Conservation (phyloP, 345 rosid genomes). For the Linum tenue region DNA sequence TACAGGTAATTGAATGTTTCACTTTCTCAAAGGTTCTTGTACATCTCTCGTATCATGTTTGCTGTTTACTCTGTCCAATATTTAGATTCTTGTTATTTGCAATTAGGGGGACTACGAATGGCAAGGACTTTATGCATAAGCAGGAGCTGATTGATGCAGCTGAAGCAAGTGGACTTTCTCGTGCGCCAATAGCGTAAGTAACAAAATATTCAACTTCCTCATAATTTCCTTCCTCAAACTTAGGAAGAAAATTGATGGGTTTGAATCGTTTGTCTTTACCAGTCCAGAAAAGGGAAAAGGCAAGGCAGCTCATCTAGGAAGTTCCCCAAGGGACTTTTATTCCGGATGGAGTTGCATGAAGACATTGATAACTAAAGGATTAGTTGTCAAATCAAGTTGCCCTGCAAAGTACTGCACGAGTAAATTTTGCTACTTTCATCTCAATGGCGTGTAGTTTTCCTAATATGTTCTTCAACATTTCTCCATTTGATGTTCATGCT, state of each 20-base stretch:
- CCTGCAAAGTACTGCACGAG: slow-evolving; percentile 67
- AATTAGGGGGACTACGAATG: slow-evolving; percentile 49
- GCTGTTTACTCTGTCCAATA: slow-evolving; percentile 5
- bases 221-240: background rate
- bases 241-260: slow-evolving; percentile 11
- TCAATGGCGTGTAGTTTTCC: background rate
- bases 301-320: slow-evolving; percentile 55
- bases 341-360: slow-evolving; percentile 95
- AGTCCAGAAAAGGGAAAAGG: slow-evolving; percentile 89
- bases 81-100: slow-evolving; percentile 7
- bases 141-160: slow-evolving; percentile 89
- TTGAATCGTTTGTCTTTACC: slow-evolving; percentile 14
- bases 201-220: background rate
- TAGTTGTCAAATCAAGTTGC: slow-evolving; percentile 80
- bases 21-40: background rate
- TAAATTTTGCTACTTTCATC: slow-evolving; percentile 1
- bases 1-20: slow-evolving; percentile 41
- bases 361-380: slow-evolving; percentile 67
- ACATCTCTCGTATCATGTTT: background rate
- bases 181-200: slow-evolving; percentile 55
- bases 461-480: background rate
- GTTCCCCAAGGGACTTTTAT: slow-evolving; percentile 77
- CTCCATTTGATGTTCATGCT: background rate
- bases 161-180: slow-evolving; percentile 93
- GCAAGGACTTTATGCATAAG: slow-evolving; percentile 66